phyloP scores from a whole-genome alignment of 2,329 filamentous ascomycete species.

The Phialocephala sp. region DNA sequence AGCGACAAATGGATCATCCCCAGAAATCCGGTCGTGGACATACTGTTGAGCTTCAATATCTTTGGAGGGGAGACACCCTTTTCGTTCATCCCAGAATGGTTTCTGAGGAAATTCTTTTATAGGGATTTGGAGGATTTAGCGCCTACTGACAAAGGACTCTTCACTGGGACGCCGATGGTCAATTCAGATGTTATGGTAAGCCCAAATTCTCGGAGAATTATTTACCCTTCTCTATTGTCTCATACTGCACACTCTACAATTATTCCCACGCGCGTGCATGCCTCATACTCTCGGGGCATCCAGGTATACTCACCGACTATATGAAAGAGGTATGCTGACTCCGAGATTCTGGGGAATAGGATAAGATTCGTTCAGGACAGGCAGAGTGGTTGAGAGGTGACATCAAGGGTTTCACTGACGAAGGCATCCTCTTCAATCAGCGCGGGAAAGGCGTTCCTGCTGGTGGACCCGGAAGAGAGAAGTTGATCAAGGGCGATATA shows the following conservation, averaged over 20 bases:
- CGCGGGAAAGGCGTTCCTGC: constrained; percentile 75
- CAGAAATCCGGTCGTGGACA: constrained; percentile 75
- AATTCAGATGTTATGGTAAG: constrained; percentile 74
- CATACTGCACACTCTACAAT: too few relatives aligned
- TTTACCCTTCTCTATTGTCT: too few relatives aligned
- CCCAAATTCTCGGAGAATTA: too few relatives aligned
- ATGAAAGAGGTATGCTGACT: too few relatives aligned
- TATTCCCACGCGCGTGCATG: too few relatives aligned
- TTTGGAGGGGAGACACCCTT: constrained; percentile 78
- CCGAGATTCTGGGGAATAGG: constrained; percentile 26
- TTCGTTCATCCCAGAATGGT: constrained; percentile 77
- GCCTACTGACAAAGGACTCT: constrained; percentile 74
- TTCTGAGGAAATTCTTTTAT: constrained; percentile 82
- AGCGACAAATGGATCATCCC: constrained; percentile 90
- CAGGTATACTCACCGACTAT: too few relatives aligned
- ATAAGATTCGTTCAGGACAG: constrained; percentile 72
- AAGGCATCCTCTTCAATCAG: constrained; percentile 73
- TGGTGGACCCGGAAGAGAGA: constrained; percentile 72
- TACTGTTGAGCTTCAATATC: constrained; percentile 76
- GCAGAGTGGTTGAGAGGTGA: constrained; percentile 85
- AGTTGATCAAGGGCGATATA: constrained; percentile 73
- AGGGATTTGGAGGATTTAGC: constrained; percentile 77
- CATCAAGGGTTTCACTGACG: constrained; percentile 67
- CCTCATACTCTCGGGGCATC: too few relatives aligned
- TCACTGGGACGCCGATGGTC: constrained; percentile 85